Percentiles rank a stretch among this genome's conserved stretches.
These are phyloP conservation scores for Ichthyophonus hoferi DNA, from an alignment of 208 protist species.

Conservation along the genomic window DNA sequence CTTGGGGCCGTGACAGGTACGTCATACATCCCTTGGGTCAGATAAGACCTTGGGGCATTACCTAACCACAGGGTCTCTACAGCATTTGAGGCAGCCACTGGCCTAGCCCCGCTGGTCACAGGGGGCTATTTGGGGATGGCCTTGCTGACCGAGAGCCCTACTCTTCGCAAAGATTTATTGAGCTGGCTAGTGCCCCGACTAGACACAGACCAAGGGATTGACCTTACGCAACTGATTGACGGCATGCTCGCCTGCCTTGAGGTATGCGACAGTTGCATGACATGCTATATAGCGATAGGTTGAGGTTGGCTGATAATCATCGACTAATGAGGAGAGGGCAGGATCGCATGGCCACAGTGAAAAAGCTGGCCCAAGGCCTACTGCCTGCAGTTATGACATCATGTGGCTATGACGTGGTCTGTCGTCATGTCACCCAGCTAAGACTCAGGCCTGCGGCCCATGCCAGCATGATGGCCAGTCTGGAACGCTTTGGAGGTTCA, in stretches of 20 bases:
- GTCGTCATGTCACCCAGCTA: not conserved
- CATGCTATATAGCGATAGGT: too few relatives aligned
- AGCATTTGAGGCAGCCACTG: not conserved
- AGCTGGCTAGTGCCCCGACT: not conserved
- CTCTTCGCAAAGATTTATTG: conserved; percentile 1
- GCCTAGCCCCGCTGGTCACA: not conserved
- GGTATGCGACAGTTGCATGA: not conserved
- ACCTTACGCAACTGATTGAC: not conserved
- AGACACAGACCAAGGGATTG: not conserved
- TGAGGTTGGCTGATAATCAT: not conserved
- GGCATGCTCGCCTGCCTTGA: not conserved
- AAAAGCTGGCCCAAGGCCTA: not conserved
- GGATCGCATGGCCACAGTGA: not conserved
- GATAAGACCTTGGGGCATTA: too few relatives aligned
- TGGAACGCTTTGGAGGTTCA: not conserved
- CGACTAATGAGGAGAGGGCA: not conserved
- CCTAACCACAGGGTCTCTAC: not conserved
- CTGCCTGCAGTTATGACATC: not conserved
- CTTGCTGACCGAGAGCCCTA: not conserved
- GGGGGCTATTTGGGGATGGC: not conserved
- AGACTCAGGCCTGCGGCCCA: not conserved
- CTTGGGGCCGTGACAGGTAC: conserved; percentile 6
- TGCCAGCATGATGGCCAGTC: not conserved
- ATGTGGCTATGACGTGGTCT: not conserved
- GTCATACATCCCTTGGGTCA: too few relatives aligned